phyloP scores from a whole-genome alignment of 2,329 filamentous ascomycete genomes.

The Exophiala viscosa region DNA sequence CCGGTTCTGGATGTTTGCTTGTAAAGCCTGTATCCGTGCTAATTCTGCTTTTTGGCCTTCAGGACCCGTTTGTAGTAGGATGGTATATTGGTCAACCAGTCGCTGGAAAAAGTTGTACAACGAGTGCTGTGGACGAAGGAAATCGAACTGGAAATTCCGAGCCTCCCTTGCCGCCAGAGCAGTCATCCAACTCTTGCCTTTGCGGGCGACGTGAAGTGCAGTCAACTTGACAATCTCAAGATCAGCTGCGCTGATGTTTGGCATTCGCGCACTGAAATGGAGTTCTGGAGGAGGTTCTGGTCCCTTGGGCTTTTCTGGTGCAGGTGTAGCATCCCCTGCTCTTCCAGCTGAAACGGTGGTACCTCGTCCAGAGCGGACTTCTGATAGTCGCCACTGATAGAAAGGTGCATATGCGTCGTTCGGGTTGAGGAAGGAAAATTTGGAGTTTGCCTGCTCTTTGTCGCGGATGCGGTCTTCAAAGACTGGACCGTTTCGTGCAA shows the following conservation, averaged over 20 bases:
- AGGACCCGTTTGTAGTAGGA: constrained; percentile 65
- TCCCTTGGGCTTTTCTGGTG: constrained; percentile 68
- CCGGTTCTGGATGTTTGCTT: constrained; percentile 72
- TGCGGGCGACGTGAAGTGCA: constrained; percentile 87
- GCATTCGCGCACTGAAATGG: constrained; percentile 93
- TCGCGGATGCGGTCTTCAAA: constrained; percentile 83
- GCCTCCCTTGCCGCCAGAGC: constrained; percentile 82
- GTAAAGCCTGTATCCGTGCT: constrained; percentile 67
- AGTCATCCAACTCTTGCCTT: constrained; percentile 88
- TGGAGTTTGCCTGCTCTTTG: constrained; percentile 79
- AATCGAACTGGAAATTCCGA: constrained; percentile 92
- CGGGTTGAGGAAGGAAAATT: constrained; percentile 80
- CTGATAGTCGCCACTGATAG: constrained; percentile 84
- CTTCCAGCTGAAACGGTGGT: constrained; percentile 74
- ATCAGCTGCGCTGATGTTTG: constrained; percentile 93
- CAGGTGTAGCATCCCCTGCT: constrained; percentile 58
- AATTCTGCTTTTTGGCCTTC: constrained; percentile 69
- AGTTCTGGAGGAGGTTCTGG: constrained; percentile 83
- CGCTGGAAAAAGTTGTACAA: constrained; percentile 94
- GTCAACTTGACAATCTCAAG: constrained; percentile 70
- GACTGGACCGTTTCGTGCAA: constrained; percentile 61
- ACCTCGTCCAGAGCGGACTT: constrained; percentile 79
- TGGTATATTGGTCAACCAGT: constrained; percentile 89
- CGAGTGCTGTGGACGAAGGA: constrained; percentile 89
- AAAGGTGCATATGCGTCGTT: constrained; percentile 82